Conservation (phyloP, 345 rosid genomes). For the Geranium rotundifolium region DNA sequence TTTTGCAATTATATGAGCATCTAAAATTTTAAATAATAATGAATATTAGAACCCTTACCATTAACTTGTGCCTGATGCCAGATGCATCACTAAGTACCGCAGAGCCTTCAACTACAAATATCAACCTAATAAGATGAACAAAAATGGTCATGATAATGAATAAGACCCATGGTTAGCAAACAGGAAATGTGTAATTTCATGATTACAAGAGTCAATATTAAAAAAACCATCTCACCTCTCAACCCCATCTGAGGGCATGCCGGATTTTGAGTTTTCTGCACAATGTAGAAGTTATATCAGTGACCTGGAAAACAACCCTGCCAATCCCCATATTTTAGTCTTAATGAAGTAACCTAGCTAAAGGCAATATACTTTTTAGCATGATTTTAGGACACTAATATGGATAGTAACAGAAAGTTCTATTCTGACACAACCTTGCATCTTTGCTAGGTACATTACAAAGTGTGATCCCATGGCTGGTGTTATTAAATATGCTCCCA, state of each 20-base stretch:
- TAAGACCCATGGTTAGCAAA: not conserved
- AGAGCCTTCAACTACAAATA: constrained; percentile 68
- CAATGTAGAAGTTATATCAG: constrained; percentile 11
- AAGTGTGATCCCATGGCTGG: constrained; percentile 91
- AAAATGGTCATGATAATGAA: not conserved
- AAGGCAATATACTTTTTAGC: not conserved
- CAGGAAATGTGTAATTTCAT: not conserved
- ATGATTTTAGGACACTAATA: not conserved
- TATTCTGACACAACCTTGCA: constrained; percentile 47
- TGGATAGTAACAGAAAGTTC: no score
- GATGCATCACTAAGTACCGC: constrained; percentile 39
- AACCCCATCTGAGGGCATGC: constrained; percentile 39
- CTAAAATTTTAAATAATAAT: not conserved
- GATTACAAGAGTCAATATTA: not conserved
- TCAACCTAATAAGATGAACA: constrained; percentile 33
- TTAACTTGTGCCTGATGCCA: constrained; percentile 30
- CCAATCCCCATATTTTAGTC: not conserved
- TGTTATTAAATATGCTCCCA: constrained; percentile 77
- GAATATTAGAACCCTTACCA: constrained; percentile 27
- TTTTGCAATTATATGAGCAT: not conserved
- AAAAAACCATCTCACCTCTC: constrained; percentile 44
- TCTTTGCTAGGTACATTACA: constrained; percentile 79
- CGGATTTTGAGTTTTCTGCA: constrained; percentile 76
- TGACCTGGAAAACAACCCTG: not conserved
- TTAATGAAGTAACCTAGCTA: not conserved